phyloP scores from a whole-genome alignment of 768 basidiomycete species.

The Panus rudis region DNA sequence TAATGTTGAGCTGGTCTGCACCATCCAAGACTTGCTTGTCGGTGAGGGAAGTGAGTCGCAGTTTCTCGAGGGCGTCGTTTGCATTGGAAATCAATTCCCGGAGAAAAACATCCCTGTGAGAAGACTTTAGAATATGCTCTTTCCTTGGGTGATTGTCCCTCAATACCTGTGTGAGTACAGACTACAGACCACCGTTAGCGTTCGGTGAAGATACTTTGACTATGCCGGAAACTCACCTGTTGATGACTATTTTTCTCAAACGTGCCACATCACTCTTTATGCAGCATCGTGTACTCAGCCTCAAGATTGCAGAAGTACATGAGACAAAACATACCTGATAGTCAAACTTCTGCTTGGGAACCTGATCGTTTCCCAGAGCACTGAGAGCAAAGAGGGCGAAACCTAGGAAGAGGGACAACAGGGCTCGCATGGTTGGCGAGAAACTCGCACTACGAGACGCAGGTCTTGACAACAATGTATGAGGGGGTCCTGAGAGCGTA shows the following conservation, averaged over 20 bases:
- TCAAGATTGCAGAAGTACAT: background rate
- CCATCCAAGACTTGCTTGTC: constrained; percentile 69
- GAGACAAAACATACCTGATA: constrained; percentile 51
- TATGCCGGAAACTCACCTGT: constrained; percentile 44
- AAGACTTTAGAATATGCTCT: background rate
- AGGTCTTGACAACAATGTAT: no score
- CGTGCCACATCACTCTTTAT: constrained; percentile 86
- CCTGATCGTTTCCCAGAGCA: background rate
- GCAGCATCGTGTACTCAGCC: constrained; percentile 6
- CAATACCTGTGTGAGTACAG: constrained; percentile 76
- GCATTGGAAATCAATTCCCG: constrained; percentile 92
- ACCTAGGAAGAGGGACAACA: background rate
- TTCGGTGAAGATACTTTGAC: background rate
- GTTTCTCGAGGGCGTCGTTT: constrained; percentile 95
- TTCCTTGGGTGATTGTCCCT: background rate
- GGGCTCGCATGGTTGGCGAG: background rate
- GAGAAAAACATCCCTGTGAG: constrained; percentile 66
- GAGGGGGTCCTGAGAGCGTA: no score
- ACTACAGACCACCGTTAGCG: constrained; percentile 32
- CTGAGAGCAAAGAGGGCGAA: background rate
- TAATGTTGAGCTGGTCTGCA: constrained; percentile 76
- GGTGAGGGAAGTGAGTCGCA: constrained; percentile 77
- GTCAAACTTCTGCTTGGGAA: constrained; percentile 42
- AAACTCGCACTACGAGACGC: no score
- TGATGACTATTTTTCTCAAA: constrained; percentile 88